Evolutionary conservation across 2,329 filamentous ascomycete genomes (phyloP), one percentile per base, ranked within the genome.

Genomic region (Amylocarpus encephaloides): DNA sequence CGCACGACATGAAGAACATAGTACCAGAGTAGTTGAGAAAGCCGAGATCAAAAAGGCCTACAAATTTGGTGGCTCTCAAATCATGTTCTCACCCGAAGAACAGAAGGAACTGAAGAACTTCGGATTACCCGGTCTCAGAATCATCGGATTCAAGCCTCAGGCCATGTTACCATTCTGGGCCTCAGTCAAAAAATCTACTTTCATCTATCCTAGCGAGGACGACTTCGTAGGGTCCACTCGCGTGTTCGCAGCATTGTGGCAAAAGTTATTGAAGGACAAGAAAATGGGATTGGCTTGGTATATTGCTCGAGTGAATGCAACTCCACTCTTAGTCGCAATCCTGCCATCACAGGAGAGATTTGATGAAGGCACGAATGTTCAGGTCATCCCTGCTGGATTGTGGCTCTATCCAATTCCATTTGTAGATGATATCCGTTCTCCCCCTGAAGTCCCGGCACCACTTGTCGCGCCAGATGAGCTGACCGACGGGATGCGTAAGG

Each of bases 151-250:
- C 76, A 98, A 97, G 66, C 82, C 88, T 6, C 74, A 87, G 26
- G 80, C 79, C 1, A 72, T 80, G 61, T 73, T 96, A 1, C 86
- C 87, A 0, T 74, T 85, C 15, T 96, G 92, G 90, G 88, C 89
- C 1, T 90, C 88, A 32, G 76, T 88, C 43, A 88, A 87, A 64
- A 90, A 91, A 60, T 88, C 91, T 0, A 88, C 83, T 0, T 98
- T 96, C 67, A 88, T 98, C 51, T 97, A 95, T 63, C 93, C 93
- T 0, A 93, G 86, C 15, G 93, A 98, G 68, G 85, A 90, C 56
- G 86, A 88, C 54, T 95, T 83, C 61, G 78, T 96, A 22, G 93
- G 93, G 16, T 97, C 91, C 1, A 94, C 90, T 0, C 83, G 93
- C 6, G 90, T 95, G 2, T 98, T 97, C 66, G 85, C 91, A 2